Evolutionary conservation across 345 rosid genomes (phyloP).

Genomic region (Dipteronia dyeriana): DNA sequence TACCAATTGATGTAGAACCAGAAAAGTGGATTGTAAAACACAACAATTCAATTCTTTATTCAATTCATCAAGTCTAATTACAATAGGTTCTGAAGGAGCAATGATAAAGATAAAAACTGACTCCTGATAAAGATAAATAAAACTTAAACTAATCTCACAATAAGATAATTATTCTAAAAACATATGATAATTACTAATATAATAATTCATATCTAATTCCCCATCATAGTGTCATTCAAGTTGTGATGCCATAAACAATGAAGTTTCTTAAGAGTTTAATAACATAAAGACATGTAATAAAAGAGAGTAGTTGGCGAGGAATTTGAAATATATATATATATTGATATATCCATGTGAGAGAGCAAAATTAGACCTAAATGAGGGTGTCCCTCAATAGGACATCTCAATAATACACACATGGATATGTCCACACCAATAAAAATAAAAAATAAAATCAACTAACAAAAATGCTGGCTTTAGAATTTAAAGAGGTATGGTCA

Average conservation of each 20-base stretch:
- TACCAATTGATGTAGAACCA: too few species aligned
- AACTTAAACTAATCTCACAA: too few species aligned
- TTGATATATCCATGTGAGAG: too few species aligned
- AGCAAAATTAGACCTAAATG: neutral
- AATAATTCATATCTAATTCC: too few species aligned
- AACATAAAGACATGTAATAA: neutral
- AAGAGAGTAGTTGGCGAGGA: conserved; percentile 12
- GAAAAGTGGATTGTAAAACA: too few species aligned
- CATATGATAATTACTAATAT: too few species aligned
- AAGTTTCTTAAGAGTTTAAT: neutral
- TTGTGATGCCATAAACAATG: neutral
- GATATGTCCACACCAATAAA: conserved; percentile 19
- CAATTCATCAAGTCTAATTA: too few species aligned
- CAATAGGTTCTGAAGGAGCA: too few species aligned
- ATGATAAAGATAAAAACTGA: too few species aligned
- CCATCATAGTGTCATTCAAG: neutral
- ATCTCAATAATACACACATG: conserved; percentile 42
- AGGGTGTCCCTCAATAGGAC: conserved; percentile 34
- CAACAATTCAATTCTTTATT: too few species aligned
- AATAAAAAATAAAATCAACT: neutral
- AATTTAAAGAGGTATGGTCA: neutral
- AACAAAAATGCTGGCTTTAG: conserved; percentile 12
- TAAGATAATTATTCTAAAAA: too few species aligned
- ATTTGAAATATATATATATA: neutral
- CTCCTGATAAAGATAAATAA: too few species aligned